Conservation (phyloP, 2,329 filamentous ascomycete genomes). For the Thelonectria rubi region DNA sequence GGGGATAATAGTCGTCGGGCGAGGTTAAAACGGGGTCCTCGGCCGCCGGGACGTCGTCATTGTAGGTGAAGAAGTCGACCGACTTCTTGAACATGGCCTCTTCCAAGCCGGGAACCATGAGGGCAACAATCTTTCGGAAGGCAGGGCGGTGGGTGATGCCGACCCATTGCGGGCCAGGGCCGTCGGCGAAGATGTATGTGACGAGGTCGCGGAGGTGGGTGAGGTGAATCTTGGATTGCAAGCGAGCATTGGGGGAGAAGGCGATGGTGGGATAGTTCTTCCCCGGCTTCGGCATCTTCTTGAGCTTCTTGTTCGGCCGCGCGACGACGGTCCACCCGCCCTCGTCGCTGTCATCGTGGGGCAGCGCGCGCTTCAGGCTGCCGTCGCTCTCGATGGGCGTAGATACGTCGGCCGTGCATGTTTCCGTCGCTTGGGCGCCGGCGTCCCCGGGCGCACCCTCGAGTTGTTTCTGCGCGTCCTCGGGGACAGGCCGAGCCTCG, state of each 20-base stretch:
- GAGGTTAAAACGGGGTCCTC: constrained; percentile 49
- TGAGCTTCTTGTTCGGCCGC: constrained; percentile 64
- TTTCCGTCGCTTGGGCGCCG: constrained; percentile 4
- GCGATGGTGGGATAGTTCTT: constrained; percentile 68
- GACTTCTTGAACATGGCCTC: constrained; percentile 83
- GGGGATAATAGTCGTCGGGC: constrained; percentile 69
- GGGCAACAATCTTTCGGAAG: constrained; percentile 81
- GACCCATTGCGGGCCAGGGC: constrained; percentile 71
- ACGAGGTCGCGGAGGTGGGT: constrained; percentile 70
- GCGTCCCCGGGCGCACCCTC: constrained; percentile 2
- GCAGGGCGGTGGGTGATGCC: constrained; percentile 68
- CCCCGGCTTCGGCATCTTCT: constrained; percentile 66
- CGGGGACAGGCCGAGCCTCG: constrained; percentile 16
- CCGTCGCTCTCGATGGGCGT: constrained; percentile 45
- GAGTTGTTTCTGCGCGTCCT: constrained; percentile 22
- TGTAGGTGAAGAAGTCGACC: constrained; percentile 60
- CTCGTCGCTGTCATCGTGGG: constrained; percentile 55
- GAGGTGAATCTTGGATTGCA: constrained; percentile 70
- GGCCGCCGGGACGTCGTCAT: constrained; percentile 48
- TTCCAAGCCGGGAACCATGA: constrained; percentile 94
- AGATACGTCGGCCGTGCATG: constrained; percentile 25
- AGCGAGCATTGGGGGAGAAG: constrained; percentile 65
- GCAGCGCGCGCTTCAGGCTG: constrained; percentile 60
- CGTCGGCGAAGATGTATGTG: constrained; percentile 74
- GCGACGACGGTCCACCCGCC: constrained; percentile 66